These are phyloP conservation scores for Ogataea zsoltii DNA, from an alignment of 805 yeast genomes.

Conservation along the genomic window DNA sequence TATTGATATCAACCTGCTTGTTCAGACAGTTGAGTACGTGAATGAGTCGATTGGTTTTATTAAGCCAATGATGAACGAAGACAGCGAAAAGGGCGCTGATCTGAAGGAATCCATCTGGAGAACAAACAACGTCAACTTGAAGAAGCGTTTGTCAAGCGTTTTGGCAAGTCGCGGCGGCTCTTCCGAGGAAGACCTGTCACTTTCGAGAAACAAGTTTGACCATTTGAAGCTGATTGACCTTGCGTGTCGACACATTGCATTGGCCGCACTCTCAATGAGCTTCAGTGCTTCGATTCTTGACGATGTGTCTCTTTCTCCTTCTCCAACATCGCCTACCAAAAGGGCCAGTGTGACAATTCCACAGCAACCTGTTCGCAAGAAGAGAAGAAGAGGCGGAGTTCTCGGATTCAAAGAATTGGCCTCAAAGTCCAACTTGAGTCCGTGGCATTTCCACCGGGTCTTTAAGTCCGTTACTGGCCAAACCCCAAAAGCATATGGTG, in stretches of 20 bases:
- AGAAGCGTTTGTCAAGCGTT: constrained; percentile 25
- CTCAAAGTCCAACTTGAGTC: constrained; percentile 75
- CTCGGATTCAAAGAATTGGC: constrained; percentile 86
- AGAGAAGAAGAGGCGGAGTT: constrained; percentile 73
- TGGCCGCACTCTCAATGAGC: constrained; percentile 55
- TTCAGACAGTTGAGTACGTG: constrained; percentile 52
- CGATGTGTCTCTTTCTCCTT: constrained; percentile 7
- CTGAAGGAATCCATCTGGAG: constrained; percentile 20
- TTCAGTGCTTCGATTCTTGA: constrained; percentile 13
- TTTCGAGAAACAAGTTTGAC: constrained; percentile 63
- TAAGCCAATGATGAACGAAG: constrained; percentile 50
- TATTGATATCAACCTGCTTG: constrained; percentile 46
- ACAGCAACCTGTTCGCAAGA: constrained; percentile 35
- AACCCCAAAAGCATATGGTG: constrained; percentile 89
- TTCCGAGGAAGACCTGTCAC: constrained; percentile 24
- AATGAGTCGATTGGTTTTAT: constrained; percentile 60
- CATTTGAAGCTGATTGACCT: constrained; percentile 69
- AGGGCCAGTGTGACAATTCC: constrained; percentile 13
- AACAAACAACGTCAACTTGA: constrained; percentile 14
- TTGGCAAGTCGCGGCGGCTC: constrained; percentile 22
- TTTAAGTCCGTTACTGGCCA: constrained; percentile 83
- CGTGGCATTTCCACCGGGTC: constrained; percentile 94
- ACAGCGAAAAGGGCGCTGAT: constrained; percentile 38
- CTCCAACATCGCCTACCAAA: constrained; percentile 6
- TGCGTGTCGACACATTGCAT: constrained; percentile 81